Percentiles rank a stretch among this genome's conserved stretches.
Evolutionary conservation across 805 yeast genomes (phyloP).

Genomic region (Scheffersomyces ergatensis): DNA sequence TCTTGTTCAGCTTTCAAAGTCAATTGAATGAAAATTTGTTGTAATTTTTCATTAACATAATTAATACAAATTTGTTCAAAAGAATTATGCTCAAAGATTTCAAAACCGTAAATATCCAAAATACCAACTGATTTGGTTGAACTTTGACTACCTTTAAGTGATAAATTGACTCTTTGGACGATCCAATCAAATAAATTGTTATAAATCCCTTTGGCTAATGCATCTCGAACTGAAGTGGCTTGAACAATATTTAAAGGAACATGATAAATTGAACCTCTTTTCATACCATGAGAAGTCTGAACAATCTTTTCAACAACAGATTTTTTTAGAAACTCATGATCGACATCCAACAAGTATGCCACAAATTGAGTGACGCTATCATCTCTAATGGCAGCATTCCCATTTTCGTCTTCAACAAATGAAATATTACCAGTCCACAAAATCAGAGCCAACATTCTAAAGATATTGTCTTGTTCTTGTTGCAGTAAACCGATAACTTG

Average conservation of each 20-base stretch:
- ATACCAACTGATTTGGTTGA: slow-evolving; percentile 78
- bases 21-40: slow-evolving; percentile 93
- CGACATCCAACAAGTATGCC: slow-evolving; percentile 85
- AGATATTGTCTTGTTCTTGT: slow-evolving; percentile 86
- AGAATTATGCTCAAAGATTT: slow-evolving; percentile 90
- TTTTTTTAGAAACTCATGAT: slow-evolving; percentile 60
- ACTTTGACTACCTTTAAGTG: slow-evolving; percentile 50
- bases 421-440: slow-evolving; percentile 94
- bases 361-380: slow-evolving; percentile 91
- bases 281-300: slow-evolving; percentile 87
- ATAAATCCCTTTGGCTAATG: slow-evolving; percentile 91
- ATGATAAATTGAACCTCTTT: slow-evolving; percentile 90
- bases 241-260: slow-evolving; percentile 90
- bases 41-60: slow-evolving; percentile 92
- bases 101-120: slow-evolving; percentile 94
- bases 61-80: slow-evolving; percentile 95
- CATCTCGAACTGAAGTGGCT: slow-evolving; percentile 93
- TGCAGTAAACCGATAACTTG: slow-evolving; percentile 76
- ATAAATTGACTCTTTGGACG: slow-evolving; percentile 82
- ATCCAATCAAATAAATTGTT: slow-evolving; percentile 95
- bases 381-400: slow-evolving; percentile 80
- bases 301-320: slow-evolving; percentile 77
- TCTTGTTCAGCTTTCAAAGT: slow-evolving; percentile 97
- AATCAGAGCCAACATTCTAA: slow-evolving; percentile 77
- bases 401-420: slow-evolving; percentile 82